Percentiles rank a stretch among this genome's conserved stretches.
Conservation (phyloP, 2,329 filamentous ascomycete species). For the Cercospora sp. region DNA sequence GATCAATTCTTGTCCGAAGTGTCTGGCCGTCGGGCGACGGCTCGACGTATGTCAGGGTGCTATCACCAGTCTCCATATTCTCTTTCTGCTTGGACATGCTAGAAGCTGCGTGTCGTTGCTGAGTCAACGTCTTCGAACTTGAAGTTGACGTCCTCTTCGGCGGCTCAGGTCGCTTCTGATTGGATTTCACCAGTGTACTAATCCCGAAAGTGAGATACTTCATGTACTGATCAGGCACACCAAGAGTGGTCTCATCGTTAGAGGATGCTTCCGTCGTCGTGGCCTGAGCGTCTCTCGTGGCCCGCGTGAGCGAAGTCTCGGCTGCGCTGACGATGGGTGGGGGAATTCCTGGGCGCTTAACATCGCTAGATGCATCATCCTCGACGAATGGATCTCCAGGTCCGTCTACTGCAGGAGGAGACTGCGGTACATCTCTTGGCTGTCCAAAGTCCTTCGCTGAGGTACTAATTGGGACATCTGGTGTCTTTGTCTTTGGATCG, state of each 20-base stretch:
- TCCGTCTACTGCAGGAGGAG: not conserved
- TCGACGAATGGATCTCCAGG: not conserved
- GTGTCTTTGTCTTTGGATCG: conserved; percentile 4
- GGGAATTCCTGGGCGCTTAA: conserved; percentile 45
- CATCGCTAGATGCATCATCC: conserved; percentile 14
- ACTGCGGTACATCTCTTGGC: not conserved
- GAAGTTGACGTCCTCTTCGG: conserved; percentile 30
- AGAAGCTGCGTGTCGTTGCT: conserved; percentile 13
- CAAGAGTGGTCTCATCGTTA: conserved; percentile 41
- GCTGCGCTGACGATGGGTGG: conserved; percentile 50
- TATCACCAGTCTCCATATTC: conserved; percentile 21
- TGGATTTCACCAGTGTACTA: conserved; percentile 35
- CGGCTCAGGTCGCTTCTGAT: conserved; percentile 27
- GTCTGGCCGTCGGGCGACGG: conserved; percentile 44
- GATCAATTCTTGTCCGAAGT: conserved; percentile 64
- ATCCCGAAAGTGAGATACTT: conserved; percentile 55
- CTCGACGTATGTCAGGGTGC: conserved; percentile 32
- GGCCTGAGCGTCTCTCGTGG: conserved; percentile 40
- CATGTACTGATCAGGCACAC: conserved; percentile 52
- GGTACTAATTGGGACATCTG: conserved; percentile 13
- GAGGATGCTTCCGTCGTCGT: conserved; percentile 28
- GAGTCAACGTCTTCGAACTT: conserved; percentile 30
- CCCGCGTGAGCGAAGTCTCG: conserved; percentile 48
- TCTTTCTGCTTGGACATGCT: conserved; percentile 13
- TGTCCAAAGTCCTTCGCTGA: conserved; percentile 21